Base-by-base conservation (phyloP, 768 basidiomycete genomes). In the Myochromella boudieri region DNA sequence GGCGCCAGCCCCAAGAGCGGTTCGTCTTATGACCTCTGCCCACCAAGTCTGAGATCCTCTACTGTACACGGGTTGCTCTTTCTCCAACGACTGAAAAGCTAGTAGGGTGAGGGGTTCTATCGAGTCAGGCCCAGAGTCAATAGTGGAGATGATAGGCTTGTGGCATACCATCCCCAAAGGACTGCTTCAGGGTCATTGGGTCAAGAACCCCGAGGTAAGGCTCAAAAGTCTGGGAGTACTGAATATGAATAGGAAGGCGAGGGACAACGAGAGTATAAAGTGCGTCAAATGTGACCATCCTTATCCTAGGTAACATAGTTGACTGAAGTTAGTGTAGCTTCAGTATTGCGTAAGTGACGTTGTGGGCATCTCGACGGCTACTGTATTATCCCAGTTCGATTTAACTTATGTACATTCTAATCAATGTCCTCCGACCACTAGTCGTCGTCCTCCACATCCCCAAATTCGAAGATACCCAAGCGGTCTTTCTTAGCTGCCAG, bases 391-490 rank as follows among this genome's bases (percentile, higher is more conserved):
- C n/a, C n/a, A n/a, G n/a, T n/a, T n/a, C n/a, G n/a, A n/a, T n/a
- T n/a, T n/a, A n/a, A n/a, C n/a, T n/a, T n/a, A n/a, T n/a, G n/a
- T n/a, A n/a, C n/a, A n/a, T n/a, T n/a, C n/a, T n/a, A n/a, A n/a
- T n/a, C n/a, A n/a, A n/a, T n/a, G n/a, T n/a, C n/a, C n/a, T n/a
- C n/a, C n/a, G n/a, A n/a, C n/a, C n/a, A 34, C 57, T 65, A 75
- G 49, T 91, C 86, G 46, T 92, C 90, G 61, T 92, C 90, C 54
- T 90, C 89, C 10, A 92, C 76, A 63, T 93, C 91, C n/a, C 91
- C 91, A 60, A 89, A 87, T 68, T 94, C 91, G 59, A 89, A 94
- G 80, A 91, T 91, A 27, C 91, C 91, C 44, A 76, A 66, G 10
- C 91, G 80, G 46, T 83, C 83, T 42, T 77, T 73, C 67, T 91